These are phyloP conservation scores for Pichia pseudocactophila DNA, from an alignment of 805 yeast genomes.

Conservation along the genomic window DNA sequence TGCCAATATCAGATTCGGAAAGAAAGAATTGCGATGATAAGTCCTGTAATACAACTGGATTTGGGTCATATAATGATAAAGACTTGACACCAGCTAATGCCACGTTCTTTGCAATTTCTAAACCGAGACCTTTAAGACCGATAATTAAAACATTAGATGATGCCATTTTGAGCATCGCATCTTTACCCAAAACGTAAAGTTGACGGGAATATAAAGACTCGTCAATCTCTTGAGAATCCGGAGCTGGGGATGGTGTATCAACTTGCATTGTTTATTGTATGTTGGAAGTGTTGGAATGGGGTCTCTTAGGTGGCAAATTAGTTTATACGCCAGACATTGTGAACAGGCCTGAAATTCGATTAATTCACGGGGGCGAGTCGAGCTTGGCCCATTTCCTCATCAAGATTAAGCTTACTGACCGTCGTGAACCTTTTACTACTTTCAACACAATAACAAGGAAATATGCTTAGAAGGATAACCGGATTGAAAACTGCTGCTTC, in stretches of 20 bases:
- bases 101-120: constrained; percentile 93
- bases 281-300: no score
- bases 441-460: not conserved
- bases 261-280: constrained; percentile 27
- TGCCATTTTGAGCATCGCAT: constrained; percentile 97
- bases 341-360: no score
- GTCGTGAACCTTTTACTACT: no score
- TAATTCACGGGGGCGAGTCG: no score
- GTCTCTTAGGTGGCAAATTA: no score
- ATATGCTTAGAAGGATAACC: not conserved
- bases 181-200: constrained; percentile 91
- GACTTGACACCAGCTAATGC: constrained; percentile 97
- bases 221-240: constrained; percentile 45
- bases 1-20: constrained; percentile 62
- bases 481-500: not conserved
- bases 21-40: constrained; percentile 87
- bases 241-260: constrained; percentile 29
- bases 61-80: constrained; percentile 76
- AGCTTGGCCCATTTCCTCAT: no score
- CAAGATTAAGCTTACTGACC: no score
- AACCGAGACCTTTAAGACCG: constrained; percentile 88
- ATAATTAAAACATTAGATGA: constrained; percentile 83
- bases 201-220: constrained; percentile 95
- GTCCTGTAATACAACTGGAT: constrained; percentile 55
- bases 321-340: no score